Conservation (phyloP, 2,329 filamentous ascomycete genomes). For the Capronia coronata region DNA sequence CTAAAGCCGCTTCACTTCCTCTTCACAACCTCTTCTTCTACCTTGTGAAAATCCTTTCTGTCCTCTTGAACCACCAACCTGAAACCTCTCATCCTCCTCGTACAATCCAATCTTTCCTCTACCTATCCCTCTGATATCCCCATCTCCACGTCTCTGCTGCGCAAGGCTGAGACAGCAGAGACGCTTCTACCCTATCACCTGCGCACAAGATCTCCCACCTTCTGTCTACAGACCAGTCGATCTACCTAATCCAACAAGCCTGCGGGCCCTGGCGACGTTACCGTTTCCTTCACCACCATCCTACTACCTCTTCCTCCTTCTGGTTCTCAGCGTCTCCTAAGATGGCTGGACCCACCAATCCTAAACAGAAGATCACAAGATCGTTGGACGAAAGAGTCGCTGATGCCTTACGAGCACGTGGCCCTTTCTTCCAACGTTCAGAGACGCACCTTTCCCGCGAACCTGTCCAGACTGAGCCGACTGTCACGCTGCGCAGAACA, state of each 20-base stretch:
- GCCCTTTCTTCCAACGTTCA: too few species aligned
- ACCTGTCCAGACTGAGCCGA: not conserved
- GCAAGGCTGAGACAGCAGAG: not conserved
- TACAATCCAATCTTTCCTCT: not conserved
- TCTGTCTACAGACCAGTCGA: too few species aligned
- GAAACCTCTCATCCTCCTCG: not conserved
- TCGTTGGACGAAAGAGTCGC: not conserved
- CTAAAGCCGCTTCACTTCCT: not conserved
- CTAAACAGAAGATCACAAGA: not conserved
- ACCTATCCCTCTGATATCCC: not conserved
- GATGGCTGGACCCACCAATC: not conserved
- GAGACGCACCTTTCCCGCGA: too few species aligned
- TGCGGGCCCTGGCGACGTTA: not conserved
- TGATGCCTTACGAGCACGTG: too few species aligned
- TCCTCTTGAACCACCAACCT: not conserved
- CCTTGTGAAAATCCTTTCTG: too few species aligned
- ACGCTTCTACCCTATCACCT: not conserved
- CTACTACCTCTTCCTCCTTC: too few species aligned
- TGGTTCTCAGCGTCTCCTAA: not conserved
- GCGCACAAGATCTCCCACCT: not conserved
- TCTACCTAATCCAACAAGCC: not conserved
- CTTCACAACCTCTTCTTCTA: too few species aligned
- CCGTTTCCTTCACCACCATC: too few species aligned
- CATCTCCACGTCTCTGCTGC: not conserved
- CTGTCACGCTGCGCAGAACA: slow-evolving; percentile 1